Percentiles rank a stretch among this genome's conserved stretches.
Conservation (phyloP, 352 stramenopile species). For the Phytophthora nicotianae region DNA sequence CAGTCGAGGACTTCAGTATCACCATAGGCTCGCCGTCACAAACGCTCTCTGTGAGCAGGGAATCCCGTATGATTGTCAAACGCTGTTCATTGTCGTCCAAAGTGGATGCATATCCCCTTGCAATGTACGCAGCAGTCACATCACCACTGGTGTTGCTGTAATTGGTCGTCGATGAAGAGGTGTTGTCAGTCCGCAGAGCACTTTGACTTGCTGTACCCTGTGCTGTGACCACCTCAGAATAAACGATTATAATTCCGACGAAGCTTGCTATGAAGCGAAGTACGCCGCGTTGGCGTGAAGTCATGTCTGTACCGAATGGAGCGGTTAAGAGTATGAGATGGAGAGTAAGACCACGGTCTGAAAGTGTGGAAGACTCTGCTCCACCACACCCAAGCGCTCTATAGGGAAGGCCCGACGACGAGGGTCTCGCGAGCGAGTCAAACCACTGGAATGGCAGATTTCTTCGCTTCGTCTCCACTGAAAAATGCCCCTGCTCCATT, state of each 20-base stretch:
- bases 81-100: slow-evolving; percentile 37
- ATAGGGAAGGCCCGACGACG: slow-evolving; percentile 18
- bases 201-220: slow-evolving; percentile 11
- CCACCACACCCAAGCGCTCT: slow-evolving; percentile 14
- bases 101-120: slow-evolving; percentile 37
- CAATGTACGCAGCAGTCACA: slow-evolving; percentile 34
- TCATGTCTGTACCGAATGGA: slow-evolving; percentile 43
- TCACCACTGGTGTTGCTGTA: slow-evolving; percentile 11
- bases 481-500: slow-evolving; percentile 19
- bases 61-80: slow-evolving; percentile 38
- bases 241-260: slow-evolving; percentile 14
- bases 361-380: slow-evolving; percentile 20
- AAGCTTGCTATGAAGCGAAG: slow-evolving; percentile 19
- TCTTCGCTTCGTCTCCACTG: slow-evolving; percentile 28
- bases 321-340: slow-evolving; percentile 31
- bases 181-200: background rate
- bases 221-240: background rate
- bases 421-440: slow-evolving; percentile 1
- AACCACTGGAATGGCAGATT: slow-evolving; percentile 28
- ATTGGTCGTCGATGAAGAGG: slow-evolving; percentile 4
- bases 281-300: slow-evolving; percentile 32
- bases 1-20: slow-evolving; percentile 37
- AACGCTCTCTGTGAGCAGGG: slow-evolving; percentile 39
- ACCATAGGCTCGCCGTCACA: slow-evolving; percentile 45
- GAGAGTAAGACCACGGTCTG: slow-evolving; percentile 5